These are phyloP conservation scores for Hylodesmum podocarpum DNA, from an alignment of 306 rosid genomes.

Conservation along the genomic window DNA sequence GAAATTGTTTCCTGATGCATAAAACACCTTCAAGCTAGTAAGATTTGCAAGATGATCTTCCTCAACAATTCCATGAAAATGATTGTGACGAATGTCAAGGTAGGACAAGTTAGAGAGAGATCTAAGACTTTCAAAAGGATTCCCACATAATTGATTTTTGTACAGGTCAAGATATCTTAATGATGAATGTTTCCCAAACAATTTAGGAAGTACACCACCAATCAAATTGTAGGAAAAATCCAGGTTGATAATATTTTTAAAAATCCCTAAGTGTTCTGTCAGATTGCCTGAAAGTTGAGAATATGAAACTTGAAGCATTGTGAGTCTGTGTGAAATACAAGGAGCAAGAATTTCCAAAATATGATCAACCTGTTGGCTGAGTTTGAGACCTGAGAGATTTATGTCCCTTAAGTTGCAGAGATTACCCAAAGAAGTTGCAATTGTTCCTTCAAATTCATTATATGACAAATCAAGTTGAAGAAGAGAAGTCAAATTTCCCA, in stretches of 20 bases:
- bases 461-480: background rate
- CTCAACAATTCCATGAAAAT: background rate
- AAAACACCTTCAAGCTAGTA: background rate
- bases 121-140: background rate
- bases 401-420: constrained; percentile 5
- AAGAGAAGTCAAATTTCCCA: constrained; percentile 21
- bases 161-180: background rate
- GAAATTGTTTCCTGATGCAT: background rate
- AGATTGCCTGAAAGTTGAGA: constrained; percentile 1
- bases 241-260: background rate
- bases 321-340: background rate
- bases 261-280: background rate
- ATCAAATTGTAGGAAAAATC: background rate
- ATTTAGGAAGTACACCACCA: background rate
- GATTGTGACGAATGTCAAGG: background rate
- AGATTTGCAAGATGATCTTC: background rate
- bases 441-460: background rate
- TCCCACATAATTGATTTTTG: background rate
- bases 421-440: constrained; percentile 14
- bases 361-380: background rate
- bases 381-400: background rate
- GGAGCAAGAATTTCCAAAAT: background rate
- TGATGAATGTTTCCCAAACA: background rate
- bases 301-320: accelerated
- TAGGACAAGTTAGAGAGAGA: background rate